A percentile compares a stretch with the other conserved stretches of the same genome.
Evolutionary conservation across 768 basidiomycete species (phyloP).

Genomic region (Mrakia hoshinonis): DNA sequence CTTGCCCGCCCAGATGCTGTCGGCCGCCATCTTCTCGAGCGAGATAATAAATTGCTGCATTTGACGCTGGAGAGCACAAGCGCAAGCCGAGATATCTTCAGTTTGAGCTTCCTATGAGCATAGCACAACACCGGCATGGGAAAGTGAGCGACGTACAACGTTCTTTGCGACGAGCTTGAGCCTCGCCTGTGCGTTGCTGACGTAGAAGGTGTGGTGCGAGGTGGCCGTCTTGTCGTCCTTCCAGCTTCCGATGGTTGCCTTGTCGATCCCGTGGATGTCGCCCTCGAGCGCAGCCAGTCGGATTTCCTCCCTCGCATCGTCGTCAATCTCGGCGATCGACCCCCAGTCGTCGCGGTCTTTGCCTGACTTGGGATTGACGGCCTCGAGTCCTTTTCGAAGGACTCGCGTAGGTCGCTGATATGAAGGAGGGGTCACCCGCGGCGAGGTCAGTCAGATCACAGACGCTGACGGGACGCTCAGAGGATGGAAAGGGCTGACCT

Average conservation of each 20-base stretch:
- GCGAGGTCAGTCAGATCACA: too few species aligned
- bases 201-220: constrained; percentile 84
- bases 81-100: not conserved
- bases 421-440: too few species aligned
- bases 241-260: constrained; percentile 37
- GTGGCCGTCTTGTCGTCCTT: constrained; percentile 40
- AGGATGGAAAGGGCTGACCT: constrained; percentile 37
- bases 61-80: constrained; percentile 55
- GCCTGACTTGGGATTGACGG: constrained; percentile 8
- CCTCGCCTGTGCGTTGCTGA: constrained; percentile 80
- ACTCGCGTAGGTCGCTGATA: constrained; percentile 65
- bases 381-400: constrained; percentile 70
- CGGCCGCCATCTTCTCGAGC: constrained; percentile 65
- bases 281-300: constrained; percentile 23
- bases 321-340: constrained; percentile 21
- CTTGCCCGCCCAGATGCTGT: constrained; percentile 64
- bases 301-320: constrained; percentile 39
- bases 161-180: constrained; percentile 79
- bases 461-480: too few species aligned
- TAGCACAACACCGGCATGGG: too few species aligned
- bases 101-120: too few species aligned
- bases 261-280: constrained; percentile 29
- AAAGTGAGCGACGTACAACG: constrained; percentile 50
- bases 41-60: constrained; percentile 96
- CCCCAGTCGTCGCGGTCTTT: constrained; percentile 12